Evolutionary conservation across 2,329 filamentous ascomycete species (phyloP), one percentile per base, ranked within the genome.

Genomic region (Berkeleyomyces basicola): DNA sequence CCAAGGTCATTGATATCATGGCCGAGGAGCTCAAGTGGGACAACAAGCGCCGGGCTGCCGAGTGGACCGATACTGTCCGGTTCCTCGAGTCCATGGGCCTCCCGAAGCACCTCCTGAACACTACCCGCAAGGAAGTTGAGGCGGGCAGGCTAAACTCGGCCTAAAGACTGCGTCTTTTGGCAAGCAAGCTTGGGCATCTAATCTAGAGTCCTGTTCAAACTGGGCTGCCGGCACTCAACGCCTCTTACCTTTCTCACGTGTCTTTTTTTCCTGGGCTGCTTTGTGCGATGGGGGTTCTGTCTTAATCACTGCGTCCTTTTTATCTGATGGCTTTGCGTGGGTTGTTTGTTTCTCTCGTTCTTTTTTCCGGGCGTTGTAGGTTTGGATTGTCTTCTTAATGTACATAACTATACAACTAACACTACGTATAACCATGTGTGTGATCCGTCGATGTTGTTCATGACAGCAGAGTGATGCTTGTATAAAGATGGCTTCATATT

Each of bases 1-100:
- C 92, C 4, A 80, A 76, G 64, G 83, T 96, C 64, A 93, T 96
- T 69, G 90, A 96, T 71, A 81, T 96, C 65, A 95, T 96, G 90
- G 80, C 78, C 42, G 82, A 87, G 68, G 90, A 96, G 76, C 77
- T 96, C 65, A 79, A 84, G 64, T 96, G 90, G 91, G 83, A 85
- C 70, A 75, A 72, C 63, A 78, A 79, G 68, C 78, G 91, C 66
- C 87, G 89, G 74, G 86, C 91, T 4, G 69, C 79, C 14, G 90
- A 96, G 73, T 96, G 90, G 90, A 86, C 78, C 70, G 84, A 95
- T 65, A 82, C 80, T 61, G 78, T 84, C 58, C 69, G 74, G 33
- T 85, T 82, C 72, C 74, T 86, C 59, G 79, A 83, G 69, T 83
- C 80, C 4, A 86, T 85, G 83, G 83, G 82, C 59, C 73, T 86